Base-by-base conservation (phyloP, 768 basidiomycete species). In the Pleurotus pulmonarius region DNA sequence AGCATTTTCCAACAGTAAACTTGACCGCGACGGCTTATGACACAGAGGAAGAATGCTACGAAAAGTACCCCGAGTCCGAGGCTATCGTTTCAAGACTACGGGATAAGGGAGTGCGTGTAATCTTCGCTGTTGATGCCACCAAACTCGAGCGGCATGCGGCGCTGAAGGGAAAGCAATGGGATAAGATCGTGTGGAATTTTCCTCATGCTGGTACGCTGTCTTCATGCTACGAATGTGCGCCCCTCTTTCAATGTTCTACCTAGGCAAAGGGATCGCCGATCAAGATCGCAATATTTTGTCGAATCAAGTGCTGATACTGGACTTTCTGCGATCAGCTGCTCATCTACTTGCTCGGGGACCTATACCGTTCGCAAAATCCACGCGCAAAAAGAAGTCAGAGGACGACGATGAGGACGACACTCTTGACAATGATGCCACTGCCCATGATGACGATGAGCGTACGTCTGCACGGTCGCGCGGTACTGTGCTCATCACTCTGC, bases 171-270 rank as follows among this genome's bases (percentile, higher is more conserved):
- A 73, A 75, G 59, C 80, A 72, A 55, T 90, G 88, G 82, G 88
- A 93, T 70, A 83, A 81, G 59, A 81, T 98, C 56, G 83, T 92
- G 5, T 98, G 93, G 87, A 97, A 98, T 68, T 98, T 98, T 67
- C 96, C 96, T 57, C 96, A 98, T 73, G 89, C 90, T 64, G 95
- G 95, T 92, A 64, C 60, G 83, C 64, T 5, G 29, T 26, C 16
- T 48, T 56, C 58, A 40, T 54, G 7, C 54, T 25, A 18, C 53
- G 2, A 11, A 18, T 43, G 20, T 43, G 3, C 18, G 44, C 0
- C n/a, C 56, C 40, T 57, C 18, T 4, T 20, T 53, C 46, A 34
- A 58, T 45, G 18, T 56, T 39, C 49, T 59, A 38, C 38, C 41
- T 64, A 92, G 90, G 90, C 22, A 92, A 85, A 66, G 93, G 95